These are phyloP conservation scores for Mucor saturninus DNA, from an alignment of 371 early-diverging fungal species.

Conservation along the genomic window DNA sequence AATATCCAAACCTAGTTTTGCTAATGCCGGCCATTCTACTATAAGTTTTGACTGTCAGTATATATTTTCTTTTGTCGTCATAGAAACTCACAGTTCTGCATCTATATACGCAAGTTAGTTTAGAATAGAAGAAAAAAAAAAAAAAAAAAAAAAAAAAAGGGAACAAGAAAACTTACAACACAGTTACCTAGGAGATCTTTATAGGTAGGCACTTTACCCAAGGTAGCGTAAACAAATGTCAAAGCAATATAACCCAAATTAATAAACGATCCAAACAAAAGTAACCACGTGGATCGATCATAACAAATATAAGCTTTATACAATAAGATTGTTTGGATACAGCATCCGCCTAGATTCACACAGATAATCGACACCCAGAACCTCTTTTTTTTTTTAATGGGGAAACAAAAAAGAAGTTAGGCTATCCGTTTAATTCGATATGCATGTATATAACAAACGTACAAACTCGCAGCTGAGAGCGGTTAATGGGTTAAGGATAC, in stretches of 20 bases:
- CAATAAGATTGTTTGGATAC: slow-evolving; percentile 47
- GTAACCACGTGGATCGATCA: slow-evolving; percentile 34
- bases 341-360: slow-evolving; percentile 48
- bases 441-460: neutral
- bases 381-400: slow-evolving; percentile 25
- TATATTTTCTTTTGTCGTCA: slow-evolving; percentile 4
- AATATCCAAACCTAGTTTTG: slow-evolving; percentile 48
- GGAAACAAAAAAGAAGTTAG: neutral
- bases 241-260: slow-evolving; percentile 48
- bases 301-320: slow-evolving; percentile 57
- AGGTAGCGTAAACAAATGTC: slow-evolving; percentile 37
- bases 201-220: slow-evolving; percentile 36
- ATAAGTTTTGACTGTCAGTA: slow-evolving; percentile 1
- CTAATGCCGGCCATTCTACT: slow-evolving; percentile 57
- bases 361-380: slow-evolving; percentile 52
- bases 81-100: slow-evolving; percentile 30
- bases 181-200: slow-evolving; percentile 48
- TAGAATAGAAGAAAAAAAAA: neutral
- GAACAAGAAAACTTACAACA: slow-evolving; percentile 27
- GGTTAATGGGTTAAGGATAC: slow-evolving; percentile 40
- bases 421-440: no score
- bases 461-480: slow-evolving; percentile 38
- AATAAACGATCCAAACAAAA: slow-evolving; percentile 42
- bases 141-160: neutral
- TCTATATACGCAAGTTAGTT: slow-evolving; percentile 19